Percentiles rank a stretch among this genome's conserved stretches.
Evolutionary conservation across 139 green algal species (phyloP).

Genomic region (Haematococcus lacustris): DNA sequence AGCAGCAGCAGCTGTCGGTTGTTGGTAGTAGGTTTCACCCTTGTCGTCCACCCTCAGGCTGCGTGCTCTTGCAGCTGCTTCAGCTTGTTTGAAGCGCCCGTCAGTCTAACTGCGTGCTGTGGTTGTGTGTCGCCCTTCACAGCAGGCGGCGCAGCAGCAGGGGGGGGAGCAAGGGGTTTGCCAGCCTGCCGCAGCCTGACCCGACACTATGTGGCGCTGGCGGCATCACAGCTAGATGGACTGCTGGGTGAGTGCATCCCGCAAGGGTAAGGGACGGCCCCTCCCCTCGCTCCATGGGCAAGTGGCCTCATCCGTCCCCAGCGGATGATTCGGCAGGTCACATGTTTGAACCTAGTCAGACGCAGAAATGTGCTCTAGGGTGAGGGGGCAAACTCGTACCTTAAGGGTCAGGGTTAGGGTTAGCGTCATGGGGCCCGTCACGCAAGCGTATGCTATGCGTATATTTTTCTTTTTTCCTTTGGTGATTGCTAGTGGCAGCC

Average conservation of each 20-base stretch:
- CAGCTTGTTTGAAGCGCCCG: neutral
- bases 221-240: constrained; percentile 16
- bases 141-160: neutral
- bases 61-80: neutral
- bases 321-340: neutral
- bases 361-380: too few species aligned
- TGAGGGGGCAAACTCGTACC: neutral
- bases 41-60: too few species aligned
- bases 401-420: too few species aligned
- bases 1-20: too few species aligned
- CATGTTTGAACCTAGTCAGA: too few species aligned
- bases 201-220: constrained; percentile 15
- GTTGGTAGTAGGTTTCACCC: too few species aligned
- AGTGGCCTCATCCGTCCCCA: too few species aligned
- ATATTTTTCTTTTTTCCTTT: too few species aligned
- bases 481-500: neutral
- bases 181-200: constrained; percentile 20
- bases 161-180: constrained; percentile 2
- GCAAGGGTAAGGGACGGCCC: neutral
- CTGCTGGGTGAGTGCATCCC: neutral
- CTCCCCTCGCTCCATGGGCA: too few species aligned
- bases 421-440: too few species aligned
- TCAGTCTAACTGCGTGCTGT: neutral
- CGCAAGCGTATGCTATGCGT: neutral
- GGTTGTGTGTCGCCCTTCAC: neutral